A percentile compares a stretch with the other conserved stretches of the same genome.
phyloP scores from a whole-genome alignment of 139 green algal species.

The Chlamydomonas asymmetrica region DNA sequence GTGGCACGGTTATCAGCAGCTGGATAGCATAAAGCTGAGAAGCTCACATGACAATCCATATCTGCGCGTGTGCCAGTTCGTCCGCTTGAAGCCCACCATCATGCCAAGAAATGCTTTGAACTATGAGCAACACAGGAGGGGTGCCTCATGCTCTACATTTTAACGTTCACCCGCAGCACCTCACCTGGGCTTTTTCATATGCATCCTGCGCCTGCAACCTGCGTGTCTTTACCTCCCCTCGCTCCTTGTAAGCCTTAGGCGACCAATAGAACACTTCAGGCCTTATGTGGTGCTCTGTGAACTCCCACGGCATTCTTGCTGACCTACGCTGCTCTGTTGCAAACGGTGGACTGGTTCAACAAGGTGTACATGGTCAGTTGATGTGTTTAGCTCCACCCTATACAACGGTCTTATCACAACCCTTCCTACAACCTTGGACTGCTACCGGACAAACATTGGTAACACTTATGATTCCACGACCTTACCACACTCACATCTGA shows the following conservation, averaged over 20 bases:
- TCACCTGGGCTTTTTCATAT: conserved; percentile 22
- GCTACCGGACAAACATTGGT: too few species aligned
- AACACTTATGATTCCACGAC: too few species aligned
- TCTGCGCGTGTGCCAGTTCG: background rate
- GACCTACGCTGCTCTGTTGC: too few species aligned
- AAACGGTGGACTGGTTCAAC: too few species aligned
- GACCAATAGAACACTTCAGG: conserved; percentile 37
- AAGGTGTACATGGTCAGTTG: too few species aligned
- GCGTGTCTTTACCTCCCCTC: conserved; percentile 26
- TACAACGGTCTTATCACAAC: too few species aligned
- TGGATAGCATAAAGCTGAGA: background rate
- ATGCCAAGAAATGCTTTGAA: background rate
- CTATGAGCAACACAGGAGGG: background rate
- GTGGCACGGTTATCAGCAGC: too few species aligned
- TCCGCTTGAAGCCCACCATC: background rate
- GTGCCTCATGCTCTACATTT: background rate
- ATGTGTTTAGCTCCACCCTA: too few species aligned
- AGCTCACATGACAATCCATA: background rate
- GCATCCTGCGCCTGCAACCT: conserved; percentile 8
- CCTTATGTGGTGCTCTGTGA: conserved; percentile 34
- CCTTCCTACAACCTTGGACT: too few species aligned
- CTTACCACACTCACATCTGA: too few species aligned
- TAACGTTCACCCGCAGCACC: background rate
- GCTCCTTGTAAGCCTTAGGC: conserved; percentile 23
- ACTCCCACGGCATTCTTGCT: conserved; percentile 15